A percentile compares a stretch with the other conserved stretches of the same genome.
These are phyloP conservation scores for Cladosporium sp. DNA, from an alignment of 2,329 filamentous ascomycete species.

Conservation along the genomic window DNA sequence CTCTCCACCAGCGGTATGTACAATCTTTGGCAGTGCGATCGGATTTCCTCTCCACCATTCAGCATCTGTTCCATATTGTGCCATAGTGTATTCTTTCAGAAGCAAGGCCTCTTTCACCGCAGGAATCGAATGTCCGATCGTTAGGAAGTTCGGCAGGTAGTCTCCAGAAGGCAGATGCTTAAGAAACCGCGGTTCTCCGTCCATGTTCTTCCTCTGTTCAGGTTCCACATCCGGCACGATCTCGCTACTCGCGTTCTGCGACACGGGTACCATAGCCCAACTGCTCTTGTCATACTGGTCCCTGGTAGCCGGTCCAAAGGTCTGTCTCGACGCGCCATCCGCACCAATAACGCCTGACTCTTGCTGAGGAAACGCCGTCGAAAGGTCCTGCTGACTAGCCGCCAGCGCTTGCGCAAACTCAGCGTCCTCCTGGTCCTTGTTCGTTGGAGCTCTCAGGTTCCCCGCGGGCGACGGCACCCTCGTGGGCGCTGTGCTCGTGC, in stretches of 20 bases:
- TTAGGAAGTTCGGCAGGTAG: constrained; percentile 53
- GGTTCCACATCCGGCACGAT: constrained; percentile 44
- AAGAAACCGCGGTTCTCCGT: constrained; percentile 50
- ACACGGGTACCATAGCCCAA: constrained; percentile 45
- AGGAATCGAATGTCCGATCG: constrained; percentile 57
- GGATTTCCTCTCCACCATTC: constrained; percentile 58
- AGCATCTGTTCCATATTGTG: constrained; percentile 49
- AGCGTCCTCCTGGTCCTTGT: constrained; percentile 26
- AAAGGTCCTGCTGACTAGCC: constrained; percentile 17
- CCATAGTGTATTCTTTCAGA: constrained; percentile 37
- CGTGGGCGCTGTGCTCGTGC: constrained; percentile 26
- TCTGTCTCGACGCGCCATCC: constrained; percentile 29
- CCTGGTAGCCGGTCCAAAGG: constrained; percentile 51
- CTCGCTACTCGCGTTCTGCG: constrained; percentile 32
- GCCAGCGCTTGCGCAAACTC: constrained; percentile 23
- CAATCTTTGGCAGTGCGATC: constrained; percentile 45
- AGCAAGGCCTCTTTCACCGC: constrained; percentile 52
- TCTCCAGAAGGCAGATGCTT: constrained; percentile 48
- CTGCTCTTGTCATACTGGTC: constrained; percentile 43
- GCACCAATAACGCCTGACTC: constrained; percentile 48
- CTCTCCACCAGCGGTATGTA: constrained; percentile 33
- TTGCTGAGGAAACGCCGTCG: constrained; percentile 31
- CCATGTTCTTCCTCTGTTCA: constrained; percentile 40
- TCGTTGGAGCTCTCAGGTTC: constrained; percentile 21
- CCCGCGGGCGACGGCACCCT: constrained; percentile 25